Percentiles rank a stretch among this genome's conserved stretches.
These are phyloP conservation scores for Malus orientalis DNA, from an alignment of 306 rosid genomes.

Conservation along the genomic window DNA sequence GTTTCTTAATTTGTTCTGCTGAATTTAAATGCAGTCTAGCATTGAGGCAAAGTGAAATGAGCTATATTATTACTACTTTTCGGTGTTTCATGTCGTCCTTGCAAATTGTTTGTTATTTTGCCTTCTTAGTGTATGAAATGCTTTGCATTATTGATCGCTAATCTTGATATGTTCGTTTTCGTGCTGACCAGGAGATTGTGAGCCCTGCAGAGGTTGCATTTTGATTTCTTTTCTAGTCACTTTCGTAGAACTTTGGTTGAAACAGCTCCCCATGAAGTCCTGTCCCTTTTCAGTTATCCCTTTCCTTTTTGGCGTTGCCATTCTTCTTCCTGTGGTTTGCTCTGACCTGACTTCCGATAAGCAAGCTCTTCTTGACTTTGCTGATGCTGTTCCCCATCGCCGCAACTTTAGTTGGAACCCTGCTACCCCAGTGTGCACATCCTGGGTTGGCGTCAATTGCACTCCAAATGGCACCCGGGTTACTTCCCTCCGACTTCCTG, in stretches of 20 bases:
- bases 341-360: conserved; percentile 62
- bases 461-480: conserved; percentile 38
- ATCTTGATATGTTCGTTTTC: conserved; percentile 21
- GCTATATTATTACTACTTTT: not conserved
- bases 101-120: not conserved
- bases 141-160: conserved; percentile 9
- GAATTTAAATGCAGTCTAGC: not conserved
- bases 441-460: conserved; percentile 69
- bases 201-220: conserved; percentile 19
- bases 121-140: not conserved
- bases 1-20: not conserved
- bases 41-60: not conserved
- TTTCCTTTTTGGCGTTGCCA: conserved; percentile 30
- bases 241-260: conserved; percentile 13
- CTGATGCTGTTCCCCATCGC: conserved; percentile 55
- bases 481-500: conserved; percentile 62
- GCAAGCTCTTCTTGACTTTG: conserved; percentile 71
- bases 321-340: conserved; percentile 40
- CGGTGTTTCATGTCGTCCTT: not conserved
- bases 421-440: conserved; percentile 40
- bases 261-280: conserved; percentile 50
- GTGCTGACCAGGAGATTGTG: conserved; percentile 49
- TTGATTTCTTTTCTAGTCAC: conserved; percentile 15
- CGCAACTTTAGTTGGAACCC: conserved; percentile 51
- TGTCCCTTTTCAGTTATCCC: conserved; percentile 24